phyloP scores from a whole-genome alignment of 805 yeast species.

The Helenozyma rhizophorensis region DNA sequence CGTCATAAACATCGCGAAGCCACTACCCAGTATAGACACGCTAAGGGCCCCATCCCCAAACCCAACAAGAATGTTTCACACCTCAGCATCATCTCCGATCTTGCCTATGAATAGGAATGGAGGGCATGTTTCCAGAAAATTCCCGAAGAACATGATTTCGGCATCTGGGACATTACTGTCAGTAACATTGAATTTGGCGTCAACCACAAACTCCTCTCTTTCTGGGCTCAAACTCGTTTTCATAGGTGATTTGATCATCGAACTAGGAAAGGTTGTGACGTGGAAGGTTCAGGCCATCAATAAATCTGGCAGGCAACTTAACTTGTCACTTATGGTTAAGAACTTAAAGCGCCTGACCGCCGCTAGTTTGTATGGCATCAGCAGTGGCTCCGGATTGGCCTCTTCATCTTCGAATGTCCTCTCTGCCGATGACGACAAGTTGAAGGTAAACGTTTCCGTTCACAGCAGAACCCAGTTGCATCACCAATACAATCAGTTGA shows the following conservation, averaged over 20 bases:
- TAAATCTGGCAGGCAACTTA: conserved; percentile 46
- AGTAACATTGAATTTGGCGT: conserved; percentile 34
- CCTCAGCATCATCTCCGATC: conserved; percentile 7
- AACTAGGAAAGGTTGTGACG: conserved; percentile 54
- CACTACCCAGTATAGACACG: conserved; percentile 1
- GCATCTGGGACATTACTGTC: conserved; percentile 21
- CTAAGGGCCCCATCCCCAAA: conserved; percentile 1
- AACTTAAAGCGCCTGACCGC: conserved; percentile 15
- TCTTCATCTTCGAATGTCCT: conserved; percentile 1
- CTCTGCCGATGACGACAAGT: conserved; percentile 5
- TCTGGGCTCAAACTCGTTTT: conserved; percentile 37
- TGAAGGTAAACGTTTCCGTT: conserved; percentile 13
- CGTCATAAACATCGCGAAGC: conserved; percentile 15
- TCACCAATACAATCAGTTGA: conserved; percentile 31
- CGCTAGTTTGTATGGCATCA: conserved; percentile 17
- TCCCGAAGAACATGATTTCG: conserved; percentile 3
- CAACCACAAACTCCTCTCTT: conserved; percentile 24
- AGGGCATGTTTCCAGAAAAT: conserved; percentile 1
- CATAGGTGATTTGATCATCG: conserved; percentile 57
- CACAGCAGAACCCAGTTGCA: conserved; percentile 22
- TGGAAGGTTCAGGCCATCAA: conserved; percentile 69
- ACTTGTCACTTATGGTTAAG: conserved; percentile 44
- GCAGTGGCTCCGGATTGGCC: too few species aligned
- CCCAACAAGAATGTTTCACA: conserved; percentile 1
- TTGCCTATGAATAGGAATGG: conserved; percentile 3